These are phyloP conservation scores for Magnaporthiopsis incrustans DNA, from an alignment of 2,329 filamentous ascomycete species.

Conservation along the genomic window DNA sequence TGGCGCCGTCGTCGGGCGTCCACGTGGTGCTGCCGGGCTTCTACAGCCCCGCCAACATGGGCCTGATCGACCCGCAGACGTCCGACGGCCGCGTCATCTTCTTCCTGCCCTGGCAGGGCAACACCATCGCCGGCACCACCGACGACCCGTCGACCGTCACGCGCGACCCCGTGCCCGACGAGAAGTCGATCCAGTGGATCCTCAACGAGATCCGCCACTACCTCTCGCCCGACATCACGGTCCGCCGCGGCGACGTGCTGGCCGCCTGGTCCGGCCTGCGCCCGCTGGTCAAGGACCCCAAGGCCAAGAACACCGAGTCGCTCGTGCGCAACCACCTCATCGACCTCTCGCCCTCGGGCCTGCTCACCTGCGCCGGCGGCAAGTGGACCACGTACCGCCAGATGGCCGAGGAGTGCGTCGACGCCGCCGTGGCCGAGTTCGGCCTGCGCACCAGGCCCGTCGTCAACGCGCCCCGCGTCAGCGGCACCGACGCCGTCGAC, in stretches of 20 bases:
- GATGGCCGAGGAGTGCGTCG: constrained; percentile 81
- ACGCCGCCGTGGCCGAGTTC: constrained; percentile 65
- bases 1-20: constrained; percentile 74
- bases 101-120: constrained; percentile 80
- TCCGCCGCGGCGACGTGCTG: constrained; percentile 67
- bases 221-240: constrained; percentile 65
- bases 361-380: constrained; percentile 73
- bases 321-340: constrained; percentile 77
- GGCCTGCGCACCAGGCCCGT: constrained; percentile 31
- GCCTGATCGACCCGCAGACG: constrained; percentile 71
- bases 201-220: constrained; percentile 71
- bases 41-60: constrained; percentile 73
- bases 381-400: constrained; percentile 88
- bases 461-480: constrained; percentile 52
- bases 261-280: constrained; percentile 75
- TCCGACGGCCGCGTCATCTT: constrained; percentile 85
- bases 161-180: constrained; percentile 61
- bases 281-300: constrained; percentile 71
- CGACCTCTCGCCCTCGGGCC: constrained; percentile 63
- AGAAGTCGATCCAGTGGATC: constrained; percentile 77
- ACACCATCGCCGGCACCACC: constrained; percentile 78
- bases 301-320: constrained; percentile 74
- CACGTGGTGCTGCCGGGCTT: constrained; percentile 75
- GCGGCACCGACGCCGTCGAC: constrained; percentile 57
- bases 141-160: constrained; percentile 65